These are phyloP conservation scores for Balansia obtecta DNA, from an alignment of 2,329 filamentous ascomycete genomes.

Conservation along the genomic window DNA sequence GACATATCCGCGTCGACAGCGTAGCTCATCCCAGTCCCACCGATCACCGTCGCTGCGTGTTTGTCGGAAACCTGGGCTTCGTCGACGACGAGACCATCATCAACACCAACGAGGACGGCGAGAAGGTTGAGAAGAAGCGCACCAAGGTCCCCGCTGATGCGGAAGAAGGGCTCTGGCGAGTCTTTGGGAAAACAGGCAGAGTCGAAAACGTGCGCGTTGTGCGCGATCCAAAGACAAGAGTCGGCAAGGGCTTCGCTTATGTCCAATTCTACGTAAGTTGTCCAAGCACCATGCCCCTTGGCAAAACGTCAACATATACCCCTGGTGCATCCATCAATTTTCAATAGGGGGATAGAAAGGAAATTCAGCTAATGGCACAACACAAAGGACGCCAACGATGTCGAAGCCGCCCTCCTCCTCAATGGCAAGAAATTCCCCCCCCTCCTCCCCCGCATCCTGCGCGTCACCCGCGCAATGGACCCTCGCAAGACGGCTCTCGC, in stretches of 20 bases:
- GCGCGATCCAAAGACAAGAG: slow-evolving; percentile 76
- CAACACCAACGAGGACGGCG: slow-evolving; percentile 50
- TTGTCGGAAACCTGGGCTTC: slow-evolving; percentile 92
- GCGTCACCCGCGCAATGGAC: slow-evolving; percentile 77
- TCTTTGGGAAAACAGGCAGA: slow-evolving; percentile 61
- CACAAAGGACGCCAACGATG: slow-evolving; percentile 60
- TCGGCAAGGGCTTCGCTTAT: slow-evolving; percentile 95
- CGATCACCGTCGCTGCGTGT: slow-evolving; percentile 83
- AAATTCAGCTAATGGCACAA: neutral
- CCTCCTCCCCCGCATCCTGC: slow-evolving; percentile 77
- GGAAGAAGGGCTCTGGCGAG: slow-evolving; percentile 85
- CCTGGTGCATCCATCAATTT: neutral
- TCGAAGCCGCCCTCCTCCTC: slow-evolving; percentile 80
- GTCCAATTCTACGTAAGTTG: slow-evolving; percentile 71
- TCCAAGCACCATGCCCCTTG: neutral
- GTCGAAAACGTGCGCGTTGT: slow-evolving; percentile 92
- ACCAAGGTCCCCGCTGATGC: slow-evolving; percentile 69
- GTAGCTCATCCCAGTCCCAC: slow-evolving; percentile 75
- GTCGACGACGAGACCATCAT: slow-evolving; percentile 79
- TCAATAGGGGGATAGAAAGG: neutral
- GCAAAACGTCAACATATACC: neutral
- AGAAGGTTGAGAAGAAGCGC: slow-evolving; percentile 59
- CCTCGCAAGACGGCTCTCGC: slow-evolving; percentile 46
- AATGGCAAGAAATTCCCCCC: slow-evolving; percentile 89
- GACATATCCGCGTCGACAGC: slow-evolving; percentile 82